phyloP scores from a whole-genome alignment of 2,329 filamentous ascomycete species.

The Hypoxylon sp. region DNA sequence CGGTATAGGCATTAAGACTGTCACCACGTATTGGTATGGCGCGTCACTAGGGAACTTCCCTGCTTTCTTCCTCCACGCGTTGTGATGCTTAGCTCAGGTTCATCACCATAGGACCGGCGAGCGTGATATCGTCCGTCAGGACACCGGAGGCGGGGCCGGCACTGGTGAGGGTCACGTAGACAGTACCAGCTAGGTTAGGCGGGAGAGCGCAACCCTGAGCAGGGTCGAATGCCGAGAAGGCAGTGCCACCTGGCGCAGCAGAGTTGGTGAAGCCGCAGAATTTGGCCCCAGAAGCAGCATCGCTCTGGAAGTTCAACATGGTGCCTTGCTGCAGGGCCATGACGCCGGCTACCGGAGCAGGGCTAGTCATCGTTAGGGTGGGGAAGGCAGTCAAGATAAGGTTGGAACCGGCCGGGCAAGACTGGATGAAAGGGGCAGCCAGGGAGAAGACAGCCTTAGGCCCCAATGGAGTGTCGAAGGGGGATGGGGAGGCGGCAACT shows the following conservation, averaged over 20 bases:
- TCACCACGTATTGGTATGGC: constrained; percentile 14
- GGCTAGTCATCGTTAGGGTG: constrained; percentile 63
- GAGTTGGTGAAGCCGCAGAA: constrained; percentile 78
- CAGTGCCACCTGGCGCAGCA: constrained; percentile 67
- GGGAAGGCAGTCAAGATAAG: constrained; percentile 74
- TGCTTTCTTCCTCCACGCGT: not conserved
- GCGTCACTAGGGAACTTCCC: constrained; percentile 25
- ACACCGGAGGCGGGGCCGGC: constrained; percentile 62
- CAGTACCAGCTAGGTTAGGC: constrained; percentile 70
- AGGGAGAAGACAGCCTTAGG: constrained; percentile 79
- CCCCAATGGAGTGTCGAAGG: constrained; percentile 77
- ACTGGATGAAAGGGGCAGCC: constrained; percentile 77
- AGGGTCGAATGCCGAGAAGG: constrained; percentile 68
- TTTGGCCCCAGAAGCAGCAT: constrained; percentile 63
- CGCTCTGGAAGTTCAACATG: constrained; percentile 62
- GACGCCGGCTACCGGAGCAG: constrained; percentile 56
- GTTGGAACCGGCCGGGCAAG: constrained; percentile 75
- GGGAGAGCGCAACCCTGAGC: constrained; percentile 71
- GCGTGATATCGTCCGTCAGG: constrained; percentile 71
- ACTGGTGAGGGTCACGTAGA: constrained; percentile 75
- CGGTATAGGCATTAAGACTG: constrained; percentile 20
- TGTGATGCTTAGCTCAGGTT: constrained; percentile 58
- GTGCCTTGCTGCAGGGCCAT: constrained; percentile 56
- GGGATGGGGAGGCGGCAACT: constrained; percentile 71
- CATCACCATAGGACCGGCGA: constrained; percentile 74